Percentiles rank a stretch among this genome's conserved stretches.
Evolutionary conservation across 768 basidiomycete species (phyloP).

Genomic region (Hysterangium stoloniferum): DNA sequence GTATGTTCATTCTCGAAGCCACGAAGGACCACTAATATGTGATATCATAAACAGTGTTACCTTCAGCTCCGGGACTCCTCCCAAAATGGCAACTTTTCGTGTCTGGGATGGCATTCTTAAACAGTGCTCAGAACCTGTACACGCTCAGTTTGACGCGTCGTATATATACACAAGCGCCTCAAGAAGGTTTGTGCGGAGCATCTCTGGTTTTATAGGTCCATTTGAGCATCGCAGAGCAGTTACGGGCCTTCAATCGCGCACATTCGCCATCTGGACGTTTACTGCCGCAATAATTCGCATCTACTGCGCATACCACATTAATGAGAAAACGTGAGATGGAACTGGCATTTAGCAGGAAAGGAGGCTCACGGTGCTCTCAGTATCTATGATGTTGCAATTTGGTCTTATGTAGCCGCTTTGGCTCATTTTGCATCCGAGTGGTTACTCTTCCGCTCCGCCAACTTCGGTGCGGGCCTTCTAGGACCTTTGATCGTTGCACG

Average conservation of each 20-base stretch:
- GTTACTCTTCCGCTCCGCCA: slow-evolving; percentile 72
- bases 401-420: slow-evolving; percentile 86
- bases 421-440: slow-evolving; percentile 84
- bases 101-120: slow-evolving; percentile 72
- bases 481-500: slow-evolving; percentile 81
- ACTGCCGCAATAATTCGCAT: slow-evolving; percentile 74
- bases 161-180: slow-evolving; percentile 52
- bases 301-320: slow-evolving; percentile 87
- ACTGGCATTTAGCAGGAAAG: slow-evolving; percentile 6
- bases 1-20: not conserved
- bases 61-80: slow-evolving; percentile 59
- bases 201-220: slow-evolving; percentile 12
- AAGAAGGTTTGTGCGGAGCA: slow-evolving; percentile 28
- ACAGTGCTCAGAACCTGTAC: slow-evolving; percentile 74
- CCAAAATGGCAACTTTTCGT: slow-evolving; percentile 87
- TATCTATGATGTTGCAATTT: slow-evolving; percentile 80
- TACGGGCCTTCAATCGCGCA: slow-evolving; percentile 76
- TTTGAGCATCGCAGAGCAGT: slow-evolving; percentile 39
- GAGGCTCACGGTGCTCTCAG: slow-evolving; percentile 35
- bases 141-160: slow-evolving; percentile 71
- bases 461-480: slow-evolving; percentile 48
- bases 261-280: slow-evolving; percentile 89
- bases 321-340: slow-evolving; percentile 61
- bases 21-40: not conserved
- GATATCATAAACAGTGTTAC: slow-evolving; percentile 41